Base-by-base conservation (phyloP, 106 monocot species). In the Agapanthus africanus region DNA sequence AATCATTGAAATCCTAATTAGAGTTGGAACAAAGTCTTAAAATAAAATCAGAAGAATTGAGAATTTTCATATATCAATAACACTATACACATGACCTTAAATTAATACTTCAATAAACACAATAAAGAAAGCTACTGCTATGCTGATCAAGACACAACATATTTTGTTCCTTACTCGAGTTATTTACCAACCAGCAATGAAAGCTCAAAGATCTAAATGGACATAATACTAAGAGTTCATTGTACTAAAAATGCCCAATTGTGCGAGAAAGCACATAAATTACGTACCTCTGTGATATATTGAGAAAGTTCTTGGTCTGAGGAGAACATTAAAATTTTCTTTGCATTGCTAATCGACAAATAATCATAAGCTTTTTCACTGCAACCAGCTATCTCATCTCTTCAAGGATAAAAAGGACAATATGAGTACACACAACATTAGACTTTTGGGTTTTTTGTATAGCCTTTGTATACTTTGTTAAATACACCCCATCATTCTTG, bases 311-410 rank as follows among this genome's bases (percentile, higher is more conserved):
- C 87, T 74, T 99, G 67, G 37, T 90, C 89, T 27, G 84, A 77
- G 54, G 87, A 80, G 63, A 93, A 93, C 92, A 93, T 93, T 67
- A 99, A 59, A 65, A 99, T 87, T 40, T 81, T 79, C 77, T 89
- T 92, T 5, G 97, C 89, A 71, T 99, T 86, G 63, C 66, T 60
- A 64, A 79, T 71, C 39, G 89, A 77, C 56, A 97, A 66, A 70
- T 71, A 89, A 69, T 92, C 92, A 81, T 97, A 97, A 42, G 92
- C 97, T 65, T 97, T 97, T 64, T 97, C 97, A 69, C 97, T 97
- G 72, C 97, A 92, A 46, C 92, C 92, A 70, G 92, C 97, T 47
- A 99, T 87, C 52, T 99, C 92, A 69, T 99, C 97, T 76, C 97
- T 99, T 80, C 52, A 84, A 64, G 26, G 41, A 19, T 31, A 21